Evolutionary conservation across 495 filamentous ascomycete species (phyloP).

Genomic region (Hyaloscypha finlandica): DNA sequence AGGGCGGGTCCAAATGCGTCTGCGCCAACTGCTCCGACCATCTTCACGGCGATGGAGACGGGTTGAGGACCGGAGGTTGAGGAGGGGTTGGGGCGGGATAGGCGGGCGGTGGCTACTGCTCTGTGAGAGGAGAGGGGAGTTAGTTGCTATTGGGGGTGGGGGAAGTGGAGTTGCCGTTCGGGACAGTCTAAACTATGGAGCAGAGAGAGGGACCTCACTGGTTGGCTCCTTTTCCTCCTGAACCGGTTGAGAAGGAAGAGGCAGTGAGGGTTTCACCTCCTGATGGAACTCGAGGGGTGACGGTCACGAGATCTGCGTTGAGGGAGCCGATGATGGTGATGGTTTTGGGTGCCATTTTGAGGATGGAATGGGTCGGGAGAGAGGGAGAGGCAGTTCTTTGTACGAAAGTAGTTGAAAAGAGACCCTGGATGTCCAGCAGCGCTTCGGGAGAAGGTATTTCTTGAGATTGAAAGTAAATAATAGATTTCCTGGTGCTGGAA

Average conservation of each 20-base stretch:
- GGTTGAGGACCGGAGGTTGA: slow-evolving; percentile 5
- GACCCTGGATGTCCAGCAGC: no score
- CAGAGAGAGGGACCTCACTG: slow-evolving; percentile 43
- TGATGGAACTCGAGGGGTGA: slow-evolving; percentile 77
- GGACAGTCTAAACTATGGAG: no score
- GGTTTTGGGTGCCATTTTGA: slow-evolving; percentile 45
- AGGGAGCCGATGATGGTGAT: slow-evolving; percentile 89
- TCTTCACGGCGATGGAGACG: slow-evolving; percentile 60
- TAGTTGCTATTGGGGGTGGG: neutral
- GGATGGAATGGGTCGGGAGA: no score
- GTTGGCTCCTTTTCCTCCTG: slow-evolving; percentile 95
- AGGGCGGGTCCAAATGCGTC: slow-evolving; percentile 53
- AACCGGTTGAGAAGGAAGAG: slow-evolving; percentile 72
- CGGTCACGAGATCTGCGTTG: slow-evolving; percentile 88
- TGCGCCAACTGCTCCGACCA: slow-evolving; percentile 81
- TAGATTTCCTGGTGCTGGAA: neutral
- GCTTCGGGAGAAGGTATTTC: neutral
- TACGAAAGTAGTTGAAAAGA: no score
- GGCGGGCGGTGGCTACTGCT: slow-evolving; percentile 74
- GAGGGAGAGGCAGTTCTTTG: no score
- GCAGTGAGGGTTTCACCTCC: slow-evolving; percentile 88
- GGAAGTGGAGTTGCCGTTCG: no score
- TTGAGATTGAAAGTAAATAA: neutral
- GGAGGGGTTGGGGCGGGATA: slow-evolving; percentile 42
- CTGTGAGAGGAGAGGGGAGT: neutral